Conservation (phyloP, 495 filamentous ascomycete genomes). For the Cercophora scortea region DNA sequence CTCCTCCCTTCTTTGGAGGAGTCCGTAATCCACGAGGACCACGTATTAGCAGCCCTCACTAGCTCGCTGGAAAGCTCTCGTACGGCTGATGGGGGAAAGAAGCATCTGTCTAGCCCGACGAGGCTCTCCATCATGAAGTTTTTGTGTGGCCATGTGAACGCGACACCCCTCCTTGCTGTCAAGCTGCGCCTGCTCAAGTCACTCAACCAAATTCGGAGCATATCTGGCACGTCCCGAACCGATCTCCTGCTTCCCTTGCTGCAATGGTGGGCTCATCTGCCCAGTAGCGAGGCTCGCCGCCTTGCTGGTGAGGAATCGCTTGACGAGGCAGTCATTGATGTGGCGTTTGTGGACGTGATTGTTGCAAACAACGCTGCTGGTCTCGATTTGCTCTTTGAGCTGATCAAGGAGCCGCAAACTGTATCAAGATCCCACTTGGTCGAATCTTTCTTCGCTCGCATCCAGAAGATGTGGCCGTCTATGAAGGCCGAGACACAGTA, state of each 20-base stretch:
- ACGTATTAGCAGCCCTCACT: slow-evolving; percentile 54
- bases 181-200: slow-evolving; percentile 63
- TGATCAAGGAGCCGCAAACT: slow-evolving; percentile 42
- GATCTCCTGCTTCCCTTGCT: slow-evolving; percentile 64
- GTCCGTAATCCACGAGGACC: slow-evolving; percentile 63
- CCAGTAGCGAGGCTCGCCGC: slow-evolving; percentile 24
- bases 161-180: slow-evolving; percentile 56
- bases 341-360: slow-evolving; percentile 52
- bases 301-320: slow-evolving; percentile 48
- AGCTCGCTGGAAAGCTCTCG: slow-evolving; percentile 41
- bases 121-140: slow-evolving; percentile 63
- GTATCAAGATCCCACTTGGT: slow-evolving; percentile 43
- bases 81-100: slow-evolving; percentile 32
- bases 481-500: slow-evolving; percentile 57
- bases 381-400: slow-evolving; percentile 47
- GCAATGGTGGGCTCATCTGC: slow-evolving; percentile 52
- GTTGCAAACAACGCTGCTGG: slow-evolving; percentile 60
- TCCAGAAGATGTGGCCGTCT: slow-evolving; percentile 61
- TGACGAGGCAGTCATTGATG: slow-evolving; percentile 49
- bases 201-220: slow-evolving; percentile 62
- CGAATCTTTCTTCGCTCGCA: slow-evolving; percentile 52
- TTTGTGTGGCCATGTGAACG: slow-evolving; percentile 62
- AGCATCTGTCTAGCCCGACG: slow-evolving; percentile 48
- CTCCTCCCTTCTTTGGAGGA: slow-evolving; percentile 72
- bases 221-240: slow-evolving; percentile 56